These are phyloP conservation scores for Jaenimonas drosophilae DNA, from an alignment of 208 protist species.

Conservation along the genomic window DNA sequence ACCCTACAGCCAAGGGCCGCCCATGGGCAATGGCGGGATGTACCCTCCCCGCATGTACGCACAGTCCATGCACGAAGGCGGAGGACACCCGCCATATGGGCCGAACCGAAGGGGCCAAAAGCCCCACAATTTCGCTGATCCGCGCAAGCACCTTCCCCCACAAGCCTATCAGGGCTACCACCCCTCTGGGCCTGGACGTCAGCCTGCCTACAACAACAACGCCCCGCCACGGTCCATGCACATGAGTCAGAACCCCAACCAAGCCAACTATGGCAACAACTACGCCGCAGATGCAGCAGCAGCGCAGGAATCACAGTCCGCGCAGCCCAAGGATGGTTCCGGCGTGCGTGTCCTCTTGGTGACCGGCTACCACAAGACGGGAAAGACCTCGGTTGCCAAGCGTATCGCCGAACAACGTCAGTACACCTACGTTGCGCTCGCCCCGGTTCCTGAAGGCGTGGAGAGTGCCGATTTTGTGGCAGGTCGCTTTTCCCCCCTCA, in stretches of 20 bases:
- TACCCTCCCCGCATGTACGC: too few relatives aligned
- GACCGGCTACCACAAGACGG: conserved; percentile 49
- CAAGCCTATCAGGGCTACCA: too few relatives aligned
- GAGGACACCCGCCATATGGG: too few relatives aligned
- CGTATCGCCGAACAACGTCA: conserved; percentile 32
- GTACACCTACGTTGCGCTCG: conserved; percentile 64
- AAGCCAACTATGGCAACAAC: conserved; percentile 1
- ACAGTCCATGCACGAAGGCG: too few relatives aligned
- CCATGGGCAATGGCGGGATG: too few relatives aligned
- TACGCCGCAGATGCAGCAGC: conserved; percentile 1
- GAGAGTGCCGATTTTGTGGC: conserved; percentile 13
- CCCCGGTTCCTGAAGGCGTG: conserved; percentile 2
- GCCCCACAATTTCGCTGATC: too few relatives aligned
- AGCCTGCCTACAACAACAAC: conserved; percentile 3
- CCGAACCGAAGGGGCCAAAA: too few relatives aligned
- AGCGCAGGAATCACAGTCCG: too few relatives aligned
- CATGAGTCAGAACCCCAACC: not conserved
- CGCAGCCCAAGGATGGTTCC: not conserved
- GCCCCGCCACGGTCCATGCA: not conserved
- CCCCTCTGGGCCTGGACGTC: too few relatives aligned
- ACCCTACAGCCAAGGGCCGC: too few relatives aligned
- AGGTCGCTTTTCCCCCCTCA: conserved; percentile 24
- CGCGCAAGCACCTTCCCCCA: too few relatives aligned
- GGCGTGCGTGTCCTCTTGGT: conserved; percentile 28
- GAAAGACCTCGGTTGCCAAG: conserved; percentile 66